A percentile compares a stretch with the other conserved stretches of the same genome.
Conservation (phyloP, 164 flowering plant species). For the Buxus sempervirens region DNA sequence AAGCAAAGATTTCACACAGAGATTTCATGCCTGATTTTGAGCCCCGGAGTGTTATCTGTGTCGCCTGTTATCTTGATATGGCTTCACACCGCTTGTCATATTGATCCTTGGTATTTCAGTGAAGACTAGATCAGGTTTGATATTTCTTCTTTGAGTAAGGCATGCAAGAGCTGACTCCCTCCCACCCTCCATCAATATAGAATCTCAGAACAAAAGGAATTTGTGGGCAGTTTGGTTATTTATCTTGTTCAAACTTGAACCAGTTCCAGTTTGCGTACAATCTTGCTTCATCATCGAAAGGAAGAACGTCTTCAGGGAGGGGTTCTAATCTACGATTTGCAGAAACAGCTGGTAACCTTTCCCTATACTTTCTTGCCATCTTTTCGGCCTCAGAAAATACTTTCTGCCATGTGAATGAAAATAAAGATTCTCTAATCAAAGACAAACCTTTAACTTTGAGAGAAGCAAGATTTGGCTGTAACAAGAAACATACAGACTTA, state of each 20-base stretch:
- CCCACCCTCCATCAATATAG: too few relatives aligned
- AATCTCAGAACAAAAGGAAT: too few relatives aligned
- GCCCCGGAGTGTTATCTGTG: too few relatives aligned
- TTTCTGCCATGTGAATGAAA: conserved; percentile 36
- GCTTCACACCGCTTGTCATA: too few relatives aligned
- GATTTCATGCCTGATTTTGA: too few relatives aligned
- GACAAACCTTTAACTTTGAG: neutral
- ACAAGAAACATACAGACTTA: neutral
- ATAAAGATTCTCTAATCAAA: neutral
- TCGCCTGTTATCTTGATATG: too few relatives aligned
- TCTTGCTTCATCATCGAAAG: conserved; percentile 58
- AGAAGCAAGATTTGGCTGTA: neutral
- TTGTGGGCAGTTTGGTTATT: too few relatives aligned
- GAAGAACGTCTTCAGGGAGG: conserved; percentile 31
- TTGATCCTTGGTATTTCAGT: too few relatives aligned
- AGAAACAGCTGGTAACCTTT: conserved; percentile 42
- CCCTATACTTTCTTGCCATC: conserved; percentile 81
- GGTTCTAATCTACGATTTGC: conserved; percentile 31
- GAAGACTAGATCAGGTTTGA: too few relatives aligned
- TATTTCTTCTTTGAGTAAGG: too few relatives aligned
- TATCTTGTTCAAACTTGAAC: conserved; percentile 66
- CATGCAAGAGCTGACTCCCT: too few relatives aligned
- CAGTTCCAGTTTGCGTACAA: conserved; percentile 81
- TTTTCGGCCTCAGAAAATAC: conserved; percentile 79
- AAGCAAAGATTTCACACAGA: too few relatives aligned